Evolutionary conservation across 2,329 filamentous ascomycete species (phyloP), one percentile per base, ranked within the genome.

Genomic region (Fusarium sp.): DNA sequence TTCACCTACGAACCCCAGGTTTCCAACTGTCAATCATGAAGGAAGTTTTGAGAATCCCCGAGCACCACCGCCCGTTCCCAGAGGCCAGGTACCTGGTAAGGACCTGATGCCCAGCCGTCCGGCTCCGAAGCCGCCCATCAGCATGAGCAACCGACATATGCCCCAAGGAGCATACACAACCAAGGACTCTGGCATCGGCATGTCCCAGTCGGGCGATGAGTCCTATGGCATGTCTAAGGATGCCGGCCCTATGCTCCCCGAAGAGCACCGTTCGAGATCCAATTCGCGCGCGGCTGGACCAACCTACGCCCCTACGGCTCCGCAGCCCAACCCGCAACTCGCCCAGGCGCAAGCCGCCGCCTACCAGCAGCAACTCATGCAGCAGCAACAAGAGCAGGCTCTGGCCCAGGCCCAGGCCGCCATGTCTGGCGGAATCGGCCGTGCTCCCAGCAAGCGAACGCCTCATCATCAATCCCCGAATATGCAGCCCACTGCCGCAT

Each of bases 41-140:
- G 91, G 92, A 73, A 98, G 92, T 80, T 99, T 98, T 77, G 95
- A 98, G 79, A 98, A 99, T 73, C 95, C 95, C 44, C 87, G 95
- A 72, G 91, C 94, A 15, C 91, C 95, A 35, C 95, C 95, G 63
- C 95, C 94, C 10, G 91, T 97, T 58, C 93, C 94, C 44, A 78
- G 82, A 54, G 77, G 76, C 55, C 78, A 76, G 39, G 73, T 78
- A 29, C 77, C 79, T 37, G 73, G 76, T 52, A 84, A 84, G 72
- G 84, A 86, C 63, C 73, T 83, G 59, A 83, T 96, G 72, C 93
- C 95, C 45, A 90, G 87, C 70, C 87, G 95, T 58, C 91, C 92
- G 50, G 93, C 94, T 41, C 95, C 93, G 47, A 91, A 91, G 75
- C 91, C 94, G n/a, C 95, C 94, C 45, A 84, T 83, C 71, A 82